Conservation (phyloP, 2,329 filamentous ascomycete species). For the Cercospora nicotianae region DNA sequence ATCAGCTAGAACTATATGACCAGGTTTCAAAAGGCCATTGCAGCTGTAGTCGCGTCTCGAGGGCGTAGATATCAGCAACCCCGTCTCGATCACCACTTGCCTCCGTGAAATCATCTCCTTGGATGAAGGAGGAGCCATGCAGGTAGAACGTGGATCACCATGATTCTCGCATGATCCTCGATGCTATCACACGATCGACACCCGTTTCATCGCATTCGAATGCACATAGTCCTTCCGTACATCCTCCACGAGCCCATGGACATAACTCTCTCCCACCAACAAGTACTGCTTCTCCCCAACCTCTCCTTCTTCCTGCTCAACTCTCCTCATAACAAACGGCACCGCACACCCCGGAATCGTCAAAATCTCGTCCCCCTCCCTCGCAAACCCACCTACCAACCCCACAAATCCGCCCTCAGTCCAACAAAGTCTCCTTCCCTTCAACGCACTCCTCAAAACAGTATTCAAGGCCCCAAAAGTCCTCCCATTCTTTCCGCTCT, state of each 20-base stretch:
- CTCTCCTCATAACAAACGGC: not conserved
- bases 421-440: not conserved
- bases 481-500: not conserved
- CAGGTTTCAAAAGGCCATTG: not conserved
- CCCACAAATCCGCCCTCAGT: not conserved
- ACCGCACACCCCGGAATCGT: not conserved
- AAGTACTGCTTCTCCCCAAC: not conserved
- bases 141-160: not conserved
- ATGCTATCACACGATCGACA: not conserved
- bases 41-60: not conserved
- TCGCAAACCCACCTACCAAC: not conserved
- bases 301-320: not conserved
- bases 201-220: not conserved
- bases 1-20: not conserved
- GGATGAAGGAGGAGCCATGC: no score
- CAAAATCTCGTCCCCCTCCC: not conserved
- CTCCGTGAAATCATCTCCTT: no score
- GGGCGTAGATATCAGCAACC: not conserved
- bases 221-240: not conserved
- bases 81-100: no score
- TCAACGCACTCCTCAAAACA: not conserved
- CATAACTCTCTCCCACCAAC: not conserved
- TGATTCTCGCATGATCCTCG: not conserved
- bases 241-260: not conserved
- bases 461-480: not conserved